phyloP scores from a whole-genome alignment of 2,329 filamentous ascomycete genomes.

The Eutypella sp. region DNA sequence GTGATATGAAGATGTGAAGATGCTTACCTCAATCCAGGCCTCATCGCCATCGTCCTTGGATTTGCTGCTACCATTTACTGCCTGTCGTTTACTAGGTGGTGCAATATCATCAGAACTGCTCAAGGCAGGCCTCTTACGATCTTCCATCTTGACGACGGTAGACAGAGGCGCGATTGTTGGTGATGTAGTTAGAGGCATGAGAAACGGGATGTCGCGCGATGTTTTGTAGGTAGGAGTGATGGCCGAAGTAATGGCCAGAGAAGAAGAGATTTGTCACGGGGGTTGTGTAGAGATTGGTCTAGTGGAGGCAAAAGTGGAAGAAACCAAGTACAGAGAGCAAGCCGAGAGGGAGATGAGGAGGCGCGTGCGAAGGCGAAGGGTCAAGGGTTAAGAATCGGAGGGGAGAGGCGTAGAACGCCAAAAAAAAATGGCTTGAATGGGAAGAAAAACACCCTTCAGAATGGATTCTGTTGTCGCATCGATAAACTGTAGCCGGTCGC shows the following conservation, averaged over 20 bases:
- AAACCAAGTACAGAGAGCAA: neutral
- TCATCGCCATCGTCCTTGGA: slow-evolving; percentile 54
- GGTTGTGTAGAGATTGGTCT: too few species aligned
- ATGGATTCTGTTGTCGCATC: neutral
- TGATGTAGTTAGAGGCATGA: slow-evolving; percentile 83
- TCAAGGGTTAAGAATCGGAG: neutral
- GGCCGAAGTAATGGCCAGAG: slow-evolving; percentile 15
- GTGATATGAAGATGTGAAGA: slow-evolving; percentile 1
- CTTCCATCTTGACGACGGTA: slow-evolving; percentile 94
- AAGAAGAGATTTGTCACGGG: too few species aligned
- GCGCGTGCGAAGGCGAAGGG: neutral
- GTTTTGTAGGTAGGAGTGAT: slow-evolving; percentile 20
- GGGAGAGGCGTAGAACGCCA: slow-evolving; percentile 7
- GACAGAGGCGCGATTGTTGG: slow-evolving; percentile 67
- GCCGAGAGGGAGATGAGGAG: neutral
- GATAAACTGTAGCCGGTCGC: neutral
- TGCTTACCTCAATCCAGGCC: slow-evolving; percentile 61
- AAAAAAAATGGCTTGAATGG: slow-evolving; percentile 4
- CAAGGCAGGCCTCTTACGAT: slow-evolving; percentile 92
- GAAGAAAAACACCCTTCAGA: neutral
- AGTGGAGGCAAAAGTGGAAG: neutral
- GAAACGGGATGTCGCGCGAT: slow-evolving; percentile 51
- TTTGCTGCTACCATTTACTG: slow-evolving; percentile 70
- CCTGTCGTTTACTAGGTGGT: slow-evolving; percentile 87
- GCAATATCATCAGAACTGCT: slow-evolving; percentile 76